Evolutionary conservation across 164 flowering plant species (phyloP).

Genomic region (Echeveria elegans): DNA sequence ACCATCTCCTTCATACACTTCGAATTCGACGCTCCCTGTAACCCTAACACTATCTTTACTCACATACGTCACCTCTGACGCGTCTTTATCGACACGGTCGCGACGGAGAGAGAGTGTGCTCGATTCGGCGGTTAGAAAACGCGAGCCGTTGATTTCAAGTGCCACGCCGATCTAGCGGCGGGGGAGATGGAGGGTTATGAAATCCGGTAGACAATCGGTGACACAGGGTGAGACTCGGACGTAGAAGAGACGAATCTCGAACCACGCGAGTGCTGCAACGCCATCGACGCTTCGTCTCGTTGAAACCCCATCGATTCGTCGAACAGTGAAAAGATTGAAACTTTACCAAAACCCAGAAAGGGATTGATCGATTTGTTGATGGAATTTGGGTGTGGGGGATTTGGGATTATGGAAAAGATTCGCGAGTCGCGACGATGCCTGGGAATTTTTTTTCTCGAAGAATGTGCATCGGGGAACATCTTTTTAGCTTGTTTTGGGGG

Average conservation of each 20-base stretch:
- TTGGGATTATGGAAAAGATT: background rate
- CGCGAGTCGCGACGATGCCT: constrained; percentile 1
- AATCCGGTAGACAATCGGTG: background rate
- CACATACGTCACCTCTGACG: constrained; percentile 7
- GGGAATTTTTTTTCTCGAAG: background rate
- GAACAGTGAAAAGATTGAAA: background rate
- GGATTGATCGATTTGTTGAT: background rate
- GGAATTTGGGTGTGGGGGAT: background rate
- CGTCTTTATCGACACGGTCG: constrained; percentile 7
- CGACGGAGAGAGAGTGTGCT: background rate
- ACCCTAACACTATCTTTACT: constrained; percentile 1
- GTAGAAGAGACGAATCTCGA: constrained; percentile 8
- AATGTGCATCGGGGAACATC: background rate
- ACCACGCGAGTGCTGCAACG: background rate
- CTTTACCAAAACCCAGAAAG: background rate
- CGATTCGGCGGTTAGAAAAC: background rate
- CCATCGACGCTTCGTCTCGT: background rate
- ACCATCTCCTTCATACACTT: background rate
- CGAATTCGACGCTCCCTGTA: constrained; percentile 5
- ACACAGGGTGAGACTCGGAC: constrained; percentile 8
- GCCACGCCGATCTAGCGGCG: constrained; percentile 7
- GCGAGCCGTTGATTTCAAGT: constrained; percentile 8
- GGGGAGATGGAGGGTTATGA: background rate
- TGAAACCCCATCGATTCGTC: background rate
- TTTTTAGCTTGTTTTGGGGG: background rate